Base-by-base conservation (phyloP, 768 basidiomycete species). In the Calocybe gangraenosa region DNA sequence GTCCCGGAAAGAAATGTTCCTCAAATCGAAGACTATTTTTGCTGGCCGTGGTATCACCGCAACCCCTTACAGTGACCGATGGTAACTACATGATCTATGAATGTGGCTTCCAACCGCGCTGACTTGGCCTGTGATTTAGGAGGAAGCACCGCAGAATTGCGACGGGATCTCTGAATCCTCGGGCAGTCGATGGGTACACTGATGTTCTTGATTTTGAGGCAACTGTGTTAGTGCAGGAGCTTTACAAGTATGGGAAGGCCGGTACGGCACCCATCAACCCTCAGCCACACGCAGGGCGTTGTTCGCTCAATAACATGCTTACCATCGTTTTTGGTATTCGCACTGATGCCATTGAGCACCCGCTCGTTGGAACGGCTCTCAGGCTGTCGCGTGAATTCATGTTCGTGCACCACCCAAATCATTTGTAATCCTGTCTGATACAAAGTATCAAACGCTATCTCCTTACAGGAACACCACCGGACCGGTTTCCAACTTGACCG, bases 11-110 rank as follows among this genome's bases (percentile, higher is more conserved):
- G 61, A 65, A 25, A 67, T 65, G 55, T 75, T 70, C 54, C 57
- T 74, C 28, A 75, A 76, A 53, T 64, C 62, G 10, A 64, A 71
- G 48, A 72, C 65, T 17, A 69, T 76, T 46, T 66, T 76, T 19
- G 54, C 51, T 7, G 67, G 70, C 5, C 65, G 71, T 8, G 74
- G 63, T 19, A 71, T 76, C 34, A 75, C 74, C 3, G 67, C 65
- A 3, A 65, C 70, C 1, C 65, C 65, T 1, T 75, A 75, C 51
- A 67, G 67, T 47, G 69, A 74, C 31, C 60, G 46, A 39, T 74
- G 73, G 72, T 69, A 44, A 9, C 14, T 20, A 32, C 21, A 32
- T 2, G 31, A 4, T 22, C 15, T 34, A 6, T 23, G n/a, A 21
- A 30, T 19, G 3, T 11, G 18, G 10, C 15, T 4, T 28, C 4